These are phyloP conservation scores for Carex arenaria DNA, from an alignment of 202 grass and related monocot species.

Conservation along the genomic window DNA sequence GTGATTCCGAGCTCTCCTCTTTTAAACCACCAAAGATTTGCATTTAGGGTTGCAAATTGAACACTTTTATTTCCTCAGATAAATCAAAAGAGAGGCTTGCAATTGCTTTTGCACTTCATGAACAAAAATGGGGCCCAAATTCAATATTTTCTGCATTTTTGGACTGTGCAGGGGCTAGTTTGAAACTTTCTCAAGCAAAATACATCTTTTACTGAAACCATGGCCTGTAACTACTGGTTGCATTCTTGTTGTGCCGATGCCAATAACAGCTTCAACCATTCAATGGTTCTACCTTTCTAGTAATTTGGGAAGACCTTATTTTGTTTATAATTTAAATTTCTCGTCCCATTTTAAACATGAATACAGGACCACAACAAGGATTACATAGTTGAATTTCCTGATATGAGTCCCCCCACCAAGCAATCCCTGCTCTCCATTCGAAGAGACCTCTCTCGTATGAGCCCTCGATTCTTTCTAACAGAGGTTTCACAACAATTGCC, in stretches of 20 bases:
- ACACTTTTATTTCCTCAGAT: background rate
- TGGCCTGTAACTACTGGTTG: background rate
- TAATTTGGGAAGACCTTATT: background rate
- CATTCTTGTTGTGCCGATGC: background rate
- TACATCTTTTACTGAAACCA: background rate
- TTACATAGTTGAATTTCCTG: slow-evolving; percentile 93
- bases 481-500: slow-evolving; percentile 42
- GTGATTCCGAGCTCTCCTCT: background rate
- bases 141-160: background rate
- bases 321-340: slow-evolving; percentile 8
- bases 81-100: background rate
- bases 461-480: slow-evolving; percentile 47
- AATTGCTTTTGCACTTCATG: background rate
- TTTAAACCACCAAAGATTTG: background rate
- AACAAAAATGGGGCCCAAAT: background rate
- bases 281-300: background rate
- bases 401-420: slow-evolving; percentile 41
- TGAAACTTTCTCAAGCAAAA: background rate
- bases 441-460: slow-evolving; percentile 31
- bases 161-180: background rate
- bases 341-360: slow-evolving; percentile 31
- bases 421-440: slow-evolving; percentile 36
- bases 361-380: slow-evolving; percentile 87
- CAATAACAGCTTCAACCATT: background rate
- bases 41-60: background rate